These are phyloP conservation scores for Pleurotus citrinopileatus DNA, from an alignment of 768 basidiomycete species.

Conservation along the genomic window DNA sequence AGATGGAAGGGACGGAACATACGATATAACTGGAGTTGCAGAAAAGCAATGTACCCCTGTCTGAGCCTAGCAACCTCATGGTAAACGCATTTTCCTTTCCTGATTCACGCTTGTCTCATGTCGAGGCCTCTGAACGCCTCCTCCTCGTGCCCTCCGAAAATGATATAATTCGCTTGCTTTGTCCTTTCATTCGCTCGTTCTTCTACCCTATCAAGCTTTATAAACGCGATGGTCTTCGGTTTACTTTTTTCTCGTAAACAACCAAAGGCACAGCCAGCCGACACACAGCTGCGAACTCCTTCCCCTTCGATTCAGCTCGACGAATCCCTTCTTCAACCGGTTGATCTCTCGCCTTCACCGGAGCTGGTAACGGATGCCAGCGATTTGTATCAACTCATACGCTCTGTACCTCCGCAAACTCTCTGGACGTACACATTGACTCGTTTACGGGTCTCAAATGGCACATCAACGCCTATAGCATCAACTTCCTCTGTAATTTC, in stretches of 20 bases:
- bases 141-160: neutral
- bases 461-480: neutral
- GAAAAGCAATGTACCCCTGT: too few relatives aligned
- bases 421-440: neutral
- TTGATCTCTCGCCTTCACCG: neutral
- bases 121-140: too few relatives aligned
- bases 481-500: neutral
- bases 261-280: neutral
- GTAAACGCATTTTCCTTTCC: too few relatives aligned
- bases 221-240: conserved; percentile 6
- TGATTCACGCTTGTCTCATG: too few relatives aligned
- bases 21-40: too few relatives aligned
- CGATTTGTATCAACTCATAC: conserved; percentile 4
- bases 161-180: neutral
- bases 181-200: neutral
- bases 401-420: conserved; percentile 4
- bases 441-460: neutral
- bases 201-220: neutral
- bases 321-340: neutral
- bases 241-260: conserved; percentile 8
- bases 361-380: neutral
- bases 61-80: too few relatives aligned
- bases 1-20: too few relatives aligned
- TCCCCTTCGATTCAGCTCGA: neutral
- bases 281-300: conserved; percentile 1